Evolutionary conservation across 768 basidiomycete species (phyloP).

Genomic region (Tulasnella sp.): DNA sequence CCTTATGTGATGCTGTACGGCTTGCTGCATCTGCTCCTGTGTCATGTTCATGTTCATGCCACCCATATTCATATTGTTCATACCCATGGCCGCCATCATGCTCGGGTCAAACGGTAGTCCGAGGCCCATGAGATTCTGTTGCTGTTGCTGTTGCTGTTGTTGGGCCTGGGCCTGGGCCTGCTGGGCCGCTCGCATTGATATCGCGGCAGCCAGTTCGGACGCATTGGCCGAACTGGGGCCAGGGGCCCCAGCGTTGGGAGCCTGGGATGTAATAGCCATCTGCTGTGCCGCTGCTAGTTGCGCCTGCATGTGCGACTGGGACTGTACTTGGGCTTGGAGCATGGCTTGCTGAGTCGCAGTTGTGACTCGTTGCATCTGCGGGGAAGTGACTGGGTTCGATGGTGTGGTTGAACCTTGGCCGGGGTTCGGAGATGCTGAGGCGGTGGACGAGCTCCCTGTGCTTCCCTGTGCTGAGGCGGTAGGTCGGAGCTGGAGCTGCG

Average conservation of each 20-base stretch:
- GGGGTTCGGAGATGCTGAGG: conserved; percentile 4
- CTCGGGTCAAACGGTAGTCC: conserved; percentile 8
- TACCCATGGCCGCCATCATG: conserved; percentile 8
- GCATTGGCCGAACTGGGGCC: neutral
- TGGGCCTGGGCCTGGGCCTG: neutral
- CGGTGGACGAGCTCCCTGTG: neutral
- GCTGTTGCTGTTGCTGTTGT: neutral
- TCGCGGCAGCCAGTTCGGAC: neutral
- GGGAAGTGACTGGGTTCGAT: conserved; percentile 4
- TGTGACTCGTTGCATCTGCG: neutral
- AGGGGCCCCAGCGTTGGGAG: neutral
- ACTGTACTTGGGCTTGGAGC: conserved; percentile 1
- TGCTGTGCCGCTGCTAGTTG: conserved; percentile 10
- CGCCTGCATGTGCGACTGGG: conserved; percentile 1
- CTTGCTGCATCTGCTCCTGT: neutral
- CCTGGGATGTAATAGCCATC: neutral
- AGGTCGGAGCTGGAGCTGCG: neutral
- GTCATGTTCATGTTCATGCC: conserved; percentile 7
- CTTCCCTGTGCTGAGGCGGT: neutral
- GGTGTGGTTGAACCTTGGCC: neutral
- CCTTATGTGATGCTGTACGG: neutral
- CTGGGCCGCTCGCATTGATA: neutral
- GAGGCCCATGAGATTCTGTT: neutral
- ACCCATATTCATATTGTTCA: too few species aligned
- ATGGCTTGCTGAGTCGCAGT: conserved; percentile 8